Conservation (phyloP, 345 rosid species). For the Lepidium sativum region DNA sequence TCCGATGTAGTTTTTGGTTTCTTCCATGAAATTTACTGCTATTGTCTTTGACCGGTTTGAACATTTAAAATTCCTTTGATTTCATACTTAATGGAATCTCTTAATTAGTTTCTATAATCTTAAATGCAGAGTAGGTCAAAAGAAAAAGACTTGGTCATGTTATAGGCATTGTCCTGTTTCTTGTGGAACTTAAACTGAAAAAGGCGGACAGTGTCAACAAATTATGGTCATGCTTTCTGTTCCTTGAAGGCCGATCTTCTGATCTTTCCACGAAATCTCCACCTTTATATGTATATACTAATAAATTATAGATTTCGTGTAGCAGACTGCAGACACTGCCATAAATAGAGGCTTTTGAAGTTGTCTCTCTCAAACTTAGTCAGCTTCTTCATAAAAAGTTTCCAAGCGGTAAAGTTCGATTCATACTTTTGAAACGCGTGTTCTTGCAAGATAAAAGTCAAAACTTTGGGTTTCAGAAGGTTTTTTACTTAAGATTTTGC, state of each 20-base stretch:
- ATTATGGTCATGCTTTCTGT: slow-evolving; percentile 20
- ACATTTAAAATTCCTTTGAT: background rate
- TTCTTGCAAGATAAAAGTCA: background rate
- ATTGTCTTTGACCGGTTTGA: slow-evolving; percentile 5
- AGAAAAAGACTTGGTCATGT: slow-evolving; percentile 7
- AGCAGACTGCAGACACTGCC: background rate
- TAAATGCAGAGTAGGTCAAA: background rate
- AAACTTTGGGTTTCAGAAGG: background rate
- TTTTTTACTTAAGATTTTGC: background rate
- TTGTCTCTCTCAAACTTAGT: background rate
- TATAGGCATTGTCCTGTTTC: background rate
- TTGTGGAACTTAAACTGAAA: too few species aligned
- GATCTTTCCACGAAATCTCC: slow-evolving; percentile 1
- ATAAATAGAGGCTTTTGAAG: slow-evolving; percentile 8
- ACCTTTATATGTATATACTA: background rate
- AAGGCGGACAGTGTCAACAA: background rate
- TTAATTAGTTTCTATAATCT: background rate
- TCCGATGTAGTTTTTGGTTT: slow-evolving; percentile 6
- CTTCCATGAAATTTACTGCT: background rate
- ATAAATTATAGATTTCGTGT: background rate
- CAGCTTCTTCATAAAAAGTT: background rate
- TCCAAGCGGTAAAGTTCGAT: background rate
- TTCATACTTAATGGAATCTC: background rate
- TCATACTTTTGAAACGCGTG: background rate
- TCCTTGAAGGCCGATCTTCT: background rate